Evolutionary conservation across 2,329 filamentous ascomycete genomes (phyloP), one percentile per base, ranked within the genome.

Genomic region (Fusarium phyllophilum): DNA sequence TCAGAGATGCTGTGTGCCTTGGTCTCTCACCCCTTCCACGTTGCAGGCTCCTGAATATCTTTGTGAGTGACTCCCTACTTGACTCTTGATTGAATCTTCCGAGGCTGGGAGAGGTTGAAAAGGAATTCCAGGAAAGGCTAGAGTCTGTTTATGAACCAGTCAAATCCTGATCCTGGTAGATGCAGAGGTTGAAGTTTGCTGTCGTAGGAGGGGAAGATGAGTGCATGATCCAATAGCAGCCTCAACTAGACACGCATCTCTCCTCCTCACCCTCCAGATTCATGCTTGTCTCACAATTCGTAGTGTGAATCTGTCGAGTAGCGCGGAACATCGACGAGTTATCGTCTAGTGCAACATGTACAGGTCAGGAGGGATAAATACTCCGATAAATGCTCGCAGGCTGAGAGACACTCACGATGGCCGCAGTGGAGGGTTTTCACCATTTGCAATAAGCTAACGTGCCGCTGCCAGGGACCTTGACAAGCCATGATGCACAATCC

Each of bases 401-500:
- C 55, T 39, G 46, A 36, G 36, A 55, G n/a, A 60, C 45, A 66
- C 51, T 29, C 34, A 55, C 10, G 24, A 41, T n/a, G 34, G 34
- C 41, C 38, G 34, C 55, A 65, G 62, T 42, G 63, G 62, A 52
- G 60, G 62, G 58, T 52, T 52, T 61, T 57, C 39, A 57, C 15
- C 29, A 61, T 51, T 45, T 45, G 54, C 49, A 31, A 24, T 44
- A 57, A 65, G 46, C 66, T 75, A 72, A 68, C 61, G 63, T 78
- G 65, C 67, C 69, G 69, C 57, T 70, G 69, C 69, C 65, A 73
- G 75, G 75, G 67, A 70, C 63, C 60, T 64, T 65, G 72, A 61
- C 74, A 76, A 62, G 66, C 54, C 57, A 72, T 66, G 54, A 74
- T 67, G 72, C 56, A 66, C 34, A 52, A 69, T 62, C 73, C 71